These are phyloP conservation scores for Fraxinus quadrangulata DNA, from an alignment of 257 asterid species.

Conservation along the genomic window DNA sequence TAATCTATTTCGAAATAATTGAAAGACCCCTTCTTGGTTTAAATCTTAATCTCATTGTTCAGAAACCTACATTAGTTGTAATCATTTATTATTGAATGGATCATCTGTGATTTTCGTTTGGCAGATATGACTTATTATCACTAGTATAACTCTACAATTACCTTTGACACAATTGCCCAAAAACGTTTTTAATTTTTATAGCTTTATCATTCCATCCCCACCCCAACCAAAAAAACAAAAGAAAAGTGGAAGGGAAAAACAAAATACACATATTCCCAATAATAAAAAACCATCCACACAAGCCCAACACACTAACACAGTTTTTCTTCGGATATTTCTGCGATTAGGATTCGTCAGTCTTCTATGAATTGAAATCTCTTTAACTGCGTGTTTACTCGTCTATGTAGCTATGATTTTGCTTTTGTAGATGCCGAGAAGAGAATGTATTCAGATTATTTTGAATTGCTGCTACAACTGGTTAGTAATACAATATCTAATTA, in stretches of 20 bases:
- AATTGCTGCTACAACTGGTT: slow-evolving; percentile 84
- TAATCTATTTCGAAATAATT: not conserved
- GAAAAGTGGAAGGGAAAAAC: not conserved
- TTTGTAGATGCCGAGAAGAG: slow-evolving; percentile 93
- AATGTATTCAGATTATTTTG: slow-evolving; percentile 85
- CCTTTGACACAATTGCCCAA: not conserved
- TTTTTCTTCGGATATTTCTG: not conserved
- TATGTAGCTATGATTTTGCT: slow-evolving; percentile 85
- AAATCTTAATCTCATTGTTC: slow-evolving; percentile 1
- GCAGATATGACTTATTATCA: not conserved
- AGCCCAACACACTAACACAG: not conserved
- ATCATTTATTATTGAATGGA: not conserved
- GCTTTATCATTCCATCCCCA: not conserved
- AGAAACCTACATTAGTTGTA: slow-evolving; percentile 10
- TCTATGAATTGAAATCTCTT: not conserved
- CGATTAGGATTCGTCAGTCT: slow-evolving; percentile 10
- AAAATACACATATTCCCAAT: too few relatives aligned
- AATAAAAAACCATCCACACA: not conserved
- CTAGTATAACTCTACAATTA: not conserved
- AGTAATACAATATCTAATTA: slow-evolving; percentile 28
- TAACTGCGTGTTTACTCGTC: slow-evolving; percentile 26
- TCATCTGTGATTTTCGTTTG: not conserved
- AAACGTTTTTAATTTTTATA: not conserved
- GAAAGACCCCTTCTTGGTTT: not conserved
- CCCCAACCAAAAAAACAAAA: not conserved